Conservation (phyloP, 2,329 filamentous ascomycete species). For the Talaromyces sp. region DNA sequence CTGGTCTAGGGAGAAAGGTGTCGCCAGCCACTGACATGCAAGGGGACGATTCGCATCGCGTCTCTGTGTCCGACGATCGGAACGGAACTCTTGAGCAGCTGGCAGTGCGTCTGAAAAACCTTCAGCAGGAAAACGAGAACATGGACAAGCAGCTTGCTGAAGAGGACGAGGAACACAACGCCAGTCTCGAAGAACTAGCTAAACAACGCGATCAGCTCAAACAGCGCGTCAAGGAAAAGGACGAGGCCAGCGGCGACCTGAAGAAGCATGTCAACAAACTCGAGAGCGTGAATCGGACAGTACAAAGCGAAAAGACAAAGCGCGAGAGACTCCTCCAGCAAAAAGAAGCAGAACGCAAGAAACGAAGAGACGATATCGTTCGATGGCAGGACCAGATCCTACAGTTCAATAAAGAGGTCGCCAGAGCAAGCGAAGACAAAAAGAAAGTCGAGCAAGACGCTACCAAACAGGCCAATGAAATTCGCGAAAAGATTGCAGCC, state of each 20-base stretch:
- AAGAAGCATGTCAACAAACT: slow-evolving; percentile 73
- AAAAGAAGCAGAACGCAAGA: slow-evolving; percentile 56
- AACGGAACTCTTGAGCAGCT: slow-evolving; percentile 69
- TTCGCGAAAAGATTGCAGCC: slow-evolving; percentile 39
- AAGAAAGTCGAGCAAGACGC: slow-evolving; percentile 34
- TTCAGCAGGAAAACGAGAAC: slow-evolving; percentile 79
- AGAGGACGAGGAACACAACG: slow-evolving; percentile 65
- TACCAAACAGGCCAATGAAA: slow-evolving; percentile 33
- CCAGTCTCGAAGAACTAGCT: slow-evolving; percentile 61
- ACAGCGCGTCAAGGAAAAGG: slow-evolving; percentile 77
- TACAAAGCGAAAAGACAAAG: slow-evolving; percentile 71
- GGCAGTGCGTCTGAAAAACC: slow-evolving; percentile 71
- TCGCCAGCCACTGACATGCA: slow-evolving; percentile 60
- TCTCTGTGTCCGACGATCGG: slow-evolving; percentile 44
- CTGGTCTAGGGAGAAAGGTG: slow-evolving; percentile 66
- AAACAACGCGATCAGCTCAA: slow-evolving; percentile 75
- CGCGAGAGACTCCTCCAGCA: slow-evolving; percentile 62
- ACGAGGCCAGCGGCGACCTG: slow-evolving; percentile 79
- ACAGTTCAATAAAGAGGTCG: slow-evolving; percentile 46
- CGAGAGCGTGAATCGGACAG: slow-evolving; percentile 73
- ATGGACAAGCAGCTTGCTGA: slow-evolving; percentile 59
- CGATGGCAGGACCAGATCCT: slow-evolving; percentile 52
- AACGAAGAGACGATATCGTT: slow-evolving; percentile 54
- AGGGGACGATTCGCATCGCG: slow-evolving; percentile 33
- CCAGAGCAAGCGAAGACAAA: slow-evolving; percentile 39